A percentile compares a stretch with the other conserved stretches of the same genome.
phyloP scores from a whole-genome alignment of 2,329 filamentous ascomycete species.

The Ceratocystiopsis brevicomis region DNA sequence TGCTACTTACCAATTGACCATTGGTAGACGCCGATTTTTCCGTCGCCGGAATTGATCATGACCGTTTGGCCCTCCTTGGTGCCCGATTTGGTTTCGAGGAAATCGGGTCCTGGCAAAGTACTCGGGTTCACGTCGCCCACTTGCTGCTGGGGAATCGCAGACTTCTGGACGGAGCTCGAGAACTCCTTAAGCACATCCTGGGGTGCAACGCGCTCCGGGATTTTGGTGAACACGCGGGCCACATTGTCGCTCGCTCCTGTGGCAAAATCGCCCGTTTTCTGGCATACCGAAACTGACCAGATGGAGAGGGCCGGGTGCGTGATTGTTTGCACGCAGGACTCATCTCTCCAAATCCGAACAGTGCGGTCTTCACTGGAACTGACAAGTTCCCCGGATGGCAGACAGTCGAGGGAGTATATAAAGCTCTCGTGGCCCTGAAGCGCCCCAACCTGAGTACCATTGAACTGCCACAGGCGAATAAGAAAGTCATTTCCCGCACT shows the following conservation, averaged over 20 bases:
- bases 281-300: slow-evolving; percentile 74
- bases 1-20: slow-evolving; percentile 45
- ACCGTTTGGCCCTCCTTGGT: slow-evolving; percentile 95
- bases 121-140: slow-evolving; percentile 69
- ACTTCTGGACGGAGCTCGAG: slow-evolving; percentile 62
- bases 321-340: slow-evolving; percentile 79
- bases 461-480: slow-evolving; percentile 70
- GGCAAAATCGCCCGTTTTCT: slow-evolving; percentile 77
- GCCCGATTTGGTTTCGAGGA: slow-evolving; percentile 60
- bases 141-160: slow-evolving; percentile 74
- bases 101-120: slow-evolving; percentile 73
- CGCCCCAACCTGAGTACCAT: slow-evolving; percentile 57
- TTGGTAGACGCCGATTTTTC: slow-evolving; percentile 67
- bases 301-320: slow-evolving; percentile 94
- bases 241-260: slow-evolving; percentile 79
- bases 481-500: slow-evolving; percentile 86
- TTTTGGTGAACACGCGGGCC: slow-evolving; percentile 67
- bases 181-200: slow-evolving; percentile 52
- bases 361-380: slow-evolving; percentile 93
- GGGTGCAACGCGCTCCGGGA: slow-evolving; percentile 48
- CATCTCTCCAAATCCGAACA: slow-evolving; percentile 68
- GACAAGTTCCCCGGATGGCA: slow-evolving; percentile 72
- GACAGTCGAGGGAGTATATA: slow-evolving; percentile 64
- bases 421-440: slow-evolving; percentile 84
- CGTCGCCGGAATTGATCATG: slow-evolving; percentile 70